phyloP scores from a whole-genome alignment of 148 eudicot species.

The Diospyros kaki region DNA sequence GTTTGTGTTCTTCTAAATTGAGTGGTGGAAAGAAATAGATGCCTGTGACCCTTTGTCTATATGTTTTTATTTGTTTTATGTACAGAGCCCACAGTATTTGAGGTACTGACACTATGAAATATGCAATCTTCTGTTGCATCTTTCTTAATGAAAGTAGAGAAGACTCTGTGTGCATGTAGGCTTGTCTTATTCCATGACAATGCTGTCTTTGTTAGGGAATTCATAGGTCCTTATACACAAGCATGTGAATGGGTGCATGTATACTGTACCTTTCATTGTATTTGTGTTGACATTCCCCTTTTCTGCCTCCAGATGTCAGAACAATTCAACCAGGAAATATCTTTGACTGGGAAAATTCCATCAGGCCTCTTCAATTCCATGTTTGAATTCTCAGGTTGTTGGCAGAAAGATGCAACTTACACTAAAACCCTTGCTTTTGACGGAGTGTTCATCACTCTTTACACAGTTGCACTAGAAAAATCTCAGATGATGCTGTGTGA shows the following conservation, averaged over 20 bases:
- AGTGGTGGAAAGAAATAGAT: not conserved
- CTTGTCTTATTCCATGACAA: not conserved
- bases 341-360: conserved; percentile 94
- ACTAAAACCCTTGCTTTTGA: conserved; percentile 93
- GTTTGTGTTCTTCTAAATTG: not conserved
- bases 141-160: not conserved
- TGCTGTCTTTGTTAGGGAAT: conserved; percentile 4
- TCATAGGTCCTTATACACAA: not conserved
- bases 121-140: not conserved
- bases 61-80: not conserved
- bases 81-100: not conserved
- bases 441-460: conserved; percentile 82
- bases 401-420: conserved; percentile 95
- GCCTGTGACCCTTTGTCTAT: not conserved
- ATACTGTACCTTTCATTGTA: not conserved
- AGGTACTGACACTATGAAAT: too few relatives aligned
- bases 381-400: conserved; percentile 91
- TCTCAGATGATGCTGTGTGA: conserved; percentile 81
- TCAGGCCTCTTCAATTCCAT: conserved; percentile 88
- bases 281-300: conserved; percentile 10
- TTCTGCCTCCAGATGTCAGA: conserved; percentile 75
- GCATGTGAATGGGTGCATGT: not conserved
- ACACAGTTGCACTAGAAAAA: conserved; percentile 83
- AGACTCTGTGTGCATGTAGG: not conserved
- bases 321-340: conserved; percentile 89